Conservation (phyloP, 2,329 filamentous ascomycete genomes). For the Chaetomium globosum region DNA sequence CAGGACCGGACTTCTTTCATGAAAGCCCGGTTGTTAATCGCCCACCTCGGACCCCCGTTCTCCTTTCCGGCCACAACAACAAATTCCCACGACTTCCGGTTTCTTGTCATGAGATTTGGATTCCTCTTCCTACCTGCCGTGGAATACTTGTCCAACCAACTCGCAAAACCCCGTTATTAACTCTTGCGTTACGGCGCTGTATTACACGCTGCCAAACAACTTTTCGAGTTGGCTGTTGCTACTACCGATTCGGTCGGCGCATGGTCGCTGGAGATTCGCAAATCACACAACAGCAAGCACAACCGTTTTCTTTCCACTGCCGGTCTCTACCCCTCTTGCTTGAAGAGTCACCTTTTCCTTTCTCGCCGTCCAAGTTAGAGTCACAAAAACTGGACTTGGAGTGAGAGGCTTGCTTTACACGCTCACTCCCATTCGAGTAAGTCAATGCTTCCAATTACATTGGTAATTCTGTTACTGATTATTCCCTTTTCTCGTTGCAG, state of each 20-base stretch:
- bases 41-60: conserved; percentile 17
- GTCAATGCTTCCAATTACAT: background rate
- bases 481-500: too few relatives aligned
- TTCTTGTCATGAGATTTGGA: conserved; percentile 21
- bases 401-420: background rate
- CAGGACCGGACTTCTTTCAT: background rate
- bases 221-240: conserved; percentile 12
- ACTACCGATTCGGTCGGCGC: background rate
- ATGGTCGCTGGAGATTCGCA: background rate
- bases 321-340: background rate
- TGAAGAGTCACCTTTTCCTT: background rate
- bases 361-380: background rate
- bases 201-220: conserved; percentile 14
- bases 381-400: background rate
- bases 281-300: background rate
- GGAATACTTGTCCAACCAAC: conserved; percentile 26
- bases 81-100: background rate
- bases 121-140: conserved; percentile 22
- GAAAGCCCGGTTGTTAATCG: background rate
- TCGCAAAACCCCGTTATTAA: conserved; percentile 16
- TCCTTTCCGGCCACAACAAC: conserved; percentile 14
- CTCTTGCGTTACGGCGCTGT: conserved; percentile 26
- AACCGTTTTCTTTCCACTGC: background rate
- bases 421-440: background rate
- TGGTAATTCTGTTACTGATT: conserved; percentile 2